Percentiles rank a stretch among this genome's conserved stretches.
These are phyloP conservation scores for Suhomyces atakaporum DNA, from an alignment of 1,139 yeast genomes.

Conservation along the genomic window DNA sequence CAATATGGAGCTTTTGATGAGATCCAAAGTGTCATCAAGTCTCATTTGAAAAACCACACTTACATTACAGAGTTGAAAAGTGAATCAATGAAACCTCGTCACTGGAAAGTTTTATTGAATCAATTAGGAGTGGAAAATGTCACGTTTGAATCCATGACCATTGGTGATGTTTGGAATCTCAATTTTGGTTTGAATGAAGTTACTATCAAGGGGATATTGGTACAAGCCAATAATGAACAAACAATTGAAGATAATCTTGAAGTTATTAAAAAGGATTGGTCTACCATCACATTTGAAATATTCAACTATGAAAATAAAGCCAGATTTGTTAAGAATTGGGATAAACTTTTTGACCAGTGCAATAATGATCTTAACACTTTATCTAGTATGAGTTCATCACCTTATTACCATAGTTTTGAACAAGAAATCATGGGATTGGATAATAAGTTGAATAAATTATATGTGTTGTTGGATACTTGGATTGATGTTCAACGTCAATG, in stretches of 20 bases:
- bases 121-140: conserved; percentile 24
- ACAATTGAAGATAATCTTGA: conserved; percentile 59
- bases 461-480: conserved; percentile 66
- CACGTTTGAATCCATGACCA: conserved; percentile 30
- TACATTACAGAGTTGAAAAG: conserved; percentile 53
- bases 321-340: conserved; percentile 71
- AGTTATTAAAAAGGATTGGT: conserved; percentile 54
- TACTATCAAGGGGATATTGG: conserved; percentile 50
- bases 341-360: conserved; percentile 57
- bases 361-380: conserved; percentile 64
- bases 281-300: conserved; percentile 49
- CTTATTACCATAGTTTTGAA: conserved; percentile 63
- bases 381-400: conserved; percentile 71
- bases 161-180: conserved; percentile 67
- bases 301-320: conserved; percentile 57
- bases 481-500: conserved; percentile 87
- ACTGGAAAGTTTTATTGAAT: conserved; percentile 61
- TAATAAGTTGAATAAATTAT: conserved; percentile 52
- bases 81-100: conserved; percentile 63
- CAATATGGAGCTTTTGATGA: conserved; percentile 73
- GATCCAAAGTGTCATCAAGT: conserved; percentile 50
- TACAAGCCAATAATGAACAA: conserved; percentile 74
- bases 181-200: conserved; percentile 49
- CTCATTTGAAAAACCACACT: conserved; percentile 40
- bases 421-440: conserved; percentile 60